Percentiles rank a stretch among this genome's conserved stretches.
Conservation (phyloP, 176 grass and related monocot species). For the Aegilops longissima region DNA sequence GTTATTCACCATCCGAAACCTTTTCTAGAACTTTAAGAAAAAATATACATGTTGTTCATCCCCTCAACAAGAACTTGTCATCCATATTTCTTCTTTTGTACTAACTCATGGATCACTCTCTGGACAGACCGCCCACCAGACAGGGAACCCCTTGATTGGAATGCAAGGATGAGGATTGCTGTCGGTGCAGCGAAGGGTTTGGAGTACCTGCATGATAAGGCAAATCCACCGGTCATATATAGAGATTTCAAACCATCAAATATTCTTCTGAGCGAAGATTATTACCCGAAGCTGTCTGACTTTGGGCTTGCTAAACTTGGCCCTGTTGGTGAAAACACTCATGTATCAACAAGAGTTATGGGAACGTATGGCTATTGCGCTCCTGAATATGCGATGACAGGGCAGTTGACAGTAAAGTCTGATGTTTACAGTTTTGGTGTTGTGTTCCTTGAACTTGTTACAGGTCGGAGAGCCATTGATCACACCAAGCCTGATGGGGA, state of each 20-base stretch:
- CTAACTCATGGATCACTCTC: constrained; percentile 22
- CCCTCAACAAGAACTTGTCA: not conserved
- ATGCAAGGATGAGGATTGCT: constrained; percentile 93
- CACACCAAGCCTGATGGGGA: constrained; percentile 62
- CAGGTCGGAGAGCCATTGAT: constrained; percentile 89
- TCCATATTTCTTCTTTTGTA: constrained; percentile 13
- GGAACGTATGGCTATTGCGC: constrained; percentile 99
- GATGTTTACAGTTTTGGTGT: constrained; percentile 99
- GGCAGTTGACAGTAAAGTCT: constrained; percentile 92
- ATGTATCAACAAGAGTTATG: constrained; percentile 97
- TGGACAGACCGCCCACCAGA: constrained; percentile 63
- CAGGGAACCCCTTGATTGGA: constrained; percentile 90
- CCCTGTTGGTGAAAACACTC: constrained; percentile 96
- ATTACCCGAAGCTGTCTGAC: constrained; percentile 88
- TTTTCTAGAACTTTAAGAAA: constrained; percentile 3
- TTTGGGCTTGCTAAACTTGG: constrained; percentile 99
- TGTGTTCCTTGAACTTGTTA: constrained; percentile 97
- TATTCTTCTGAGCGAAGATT: constrained; percentile 85
- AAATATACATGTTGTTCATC: no score
- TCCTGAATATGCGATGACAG: constrained; percentile 99
- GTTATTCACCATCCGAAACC: not conserved
- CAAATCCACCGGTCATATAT: constrained; percentile 93
- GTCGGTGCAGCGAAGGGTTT: constrained; percentile 89
- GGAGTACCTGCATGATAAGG: constrained; percentile 94
- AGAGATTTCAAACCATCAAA: constrained; percentile 99